Percentiles rank a stretch among this genome's conserved stretches.
phyloP scores from a whole-genome alignment of 139 green algal genomes.

The Zygnema circumcarinatum region DNA sequence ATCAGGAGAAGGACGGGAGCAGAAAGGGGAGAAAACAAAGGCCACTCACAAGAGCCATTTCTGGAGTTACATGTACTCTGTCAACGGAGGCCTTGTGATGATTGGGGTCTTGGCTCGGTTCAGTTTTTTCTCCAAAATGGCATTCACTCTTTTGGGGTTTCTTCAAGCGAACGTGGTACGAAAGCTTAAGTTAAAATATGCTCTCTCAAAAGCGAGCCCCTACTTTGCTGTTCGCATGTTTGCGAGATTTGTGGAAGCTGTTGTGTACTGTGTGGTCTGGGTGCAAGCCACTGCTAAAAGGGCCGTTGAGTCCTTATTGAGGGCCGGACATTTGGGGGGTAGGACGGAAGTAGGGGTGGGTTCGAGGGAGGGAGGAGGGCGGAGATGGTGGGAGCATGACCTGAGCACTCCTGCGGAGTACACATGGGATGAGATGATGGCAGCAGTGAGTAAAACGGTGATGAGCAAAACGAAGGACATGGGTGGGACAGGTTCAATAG shows the following conservation, averaged over 20 bases:
- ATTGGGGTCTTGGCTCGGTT: conserved; percentile 16
- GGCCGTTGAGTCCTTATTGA: not conserved
- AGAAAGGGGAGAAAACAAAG: not conserved
- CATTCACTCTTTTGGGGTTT: not conserved
- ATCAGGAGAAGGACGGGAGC: not conserved
- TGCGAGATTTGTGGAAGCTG: not conserved
- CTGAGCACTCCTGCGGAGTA: conserved; percentile 16
- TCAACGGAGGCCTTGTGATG: conserved; percentile 32
- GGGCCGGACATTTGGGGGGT: not conserved
- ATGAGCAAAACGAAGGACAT: too few relatives aligned
- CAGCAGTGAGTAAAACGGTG: conserved; percentile 9
- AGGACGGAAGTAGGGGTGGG: not conserved
- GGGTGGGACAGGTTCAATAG: not conserved
- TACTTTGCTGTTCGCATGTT: conserved; percentile 5
- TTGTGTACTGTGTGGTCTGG: not conserved
- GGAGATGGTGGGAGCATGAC: not conserved
- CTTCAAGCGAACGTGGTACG: not conserved
- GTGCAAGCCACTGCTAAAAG: not conserved
- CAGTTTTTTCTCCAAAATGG: conserved; percentile 39
- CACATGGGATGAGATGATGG: conserved; percentile 39
- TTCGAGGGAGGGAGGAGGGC: not conserved
- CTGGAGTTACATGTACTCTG: conserved; percentile 39
- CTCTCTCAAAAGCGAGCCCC: conserved; percentile 4
- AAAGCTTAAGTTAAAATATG: conserved; percentile 27
- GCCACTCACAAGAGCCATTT: not conserved